phyloP scores from a whole-genome alignment of 2,329 filamentous ascomycete genomes.

The Verticillium alfalfae region DNA sequence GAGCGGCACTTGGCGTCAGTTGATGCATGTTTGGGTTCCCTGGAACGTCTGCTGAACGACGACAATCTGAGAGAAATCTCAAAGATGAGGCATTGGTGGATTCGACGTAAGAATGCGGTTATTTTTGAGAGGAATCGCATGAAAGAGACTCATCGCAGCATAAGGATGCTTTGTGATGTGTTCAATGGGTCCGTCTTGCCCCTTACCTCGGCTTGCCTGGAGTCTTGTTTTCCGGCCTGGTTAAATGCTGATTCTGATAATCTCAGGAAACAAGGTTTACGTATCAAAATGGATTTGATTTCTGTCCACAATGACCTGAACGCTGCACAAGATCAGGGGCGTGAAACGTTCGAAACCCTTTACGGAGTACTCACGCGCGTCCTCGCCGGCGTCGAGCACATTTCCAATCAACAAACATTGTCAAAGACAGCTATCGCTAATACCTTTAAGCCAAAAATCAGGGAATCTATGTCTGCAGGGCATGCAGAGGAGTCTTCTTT shows the following conservation, averaged over 20 bases:
- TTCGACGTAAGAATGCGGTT: neutral
- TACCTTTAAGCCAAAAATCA: no score
- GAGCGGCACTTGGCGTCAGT: neutral
- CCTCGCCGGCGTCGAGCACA: no score
- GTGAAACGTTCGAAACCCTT: no score
- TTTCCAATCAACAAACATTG: no score
- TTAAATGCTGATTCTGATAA: neutral
- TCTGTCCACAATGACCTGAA: no score
- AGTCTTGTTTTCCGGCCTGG: no score
- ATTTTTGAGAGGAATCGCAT: neutral
- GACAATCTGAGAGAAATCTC: neutral
- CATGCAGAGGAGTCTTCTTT: no score
- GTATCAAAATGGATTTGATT: no score
- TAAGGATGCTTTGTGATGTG: neutral
- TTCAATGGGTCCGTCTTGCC: neutral
- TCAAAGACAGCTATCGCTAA: no score
- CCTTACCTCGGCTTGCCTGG: neutral
- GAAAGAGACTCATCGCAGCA: neutral
- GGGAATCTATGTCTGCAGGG: no score
- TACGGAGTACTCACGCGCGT: no score
- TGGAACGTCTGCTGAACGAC: neutral
- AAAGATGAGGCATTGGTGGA: neutral
- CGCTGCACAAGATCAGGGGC: no score
- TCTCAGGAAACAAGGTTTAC: neutral
- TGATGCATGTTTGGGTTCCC: neutral